These are phyloP conservation scores for Phaeophleospora eucalypticola DNA, from an alignment of 2,329 filamentous ascomycete species.

Conservation along the genomic window DNA sequence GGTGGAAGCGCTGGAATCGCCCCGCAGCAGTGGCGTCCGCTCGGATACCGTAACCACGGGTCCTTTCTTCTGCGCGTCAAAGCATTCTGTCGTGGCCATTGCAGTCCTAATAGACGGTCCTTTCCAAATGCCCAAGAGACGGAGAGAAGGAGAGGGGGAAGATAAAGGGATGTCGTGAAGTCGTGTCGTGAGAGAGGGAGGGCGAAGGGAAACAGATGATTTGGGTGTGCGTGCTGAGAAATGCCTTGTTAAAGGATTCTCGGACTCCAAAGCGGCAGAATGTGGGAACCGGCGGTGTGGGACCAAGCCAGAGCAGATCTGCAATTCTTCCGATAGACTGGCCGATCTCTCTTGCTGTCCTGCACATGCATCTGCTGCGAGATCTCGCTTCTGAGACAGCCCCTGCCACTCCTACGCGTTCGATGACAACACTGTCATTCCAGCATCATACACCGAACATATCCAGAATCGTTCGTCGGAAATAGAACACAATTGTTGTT, in stretches of 20 bases:
- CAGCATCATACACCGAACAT: too few species aligned
- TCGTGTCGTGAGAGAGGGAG: background rate
- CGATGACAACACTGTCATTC: too few species aligned
- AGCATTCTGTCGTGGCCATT: background rate
- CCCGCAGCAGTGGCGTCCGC: background rate
- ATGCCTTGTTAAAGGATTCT: too few species aligned
- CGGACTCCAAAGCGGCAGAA: background rate
- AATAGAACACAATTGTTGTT: too few species aligned
- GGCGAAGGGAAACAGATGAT: background rate
- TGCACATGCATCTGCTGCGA: too few species aligned
- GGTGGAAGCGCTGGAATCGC: background rate
- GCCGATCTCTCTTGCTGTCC: too few species aligned
- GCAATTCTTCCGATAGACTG: background rate
- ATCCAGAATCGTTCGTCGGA: too few species aligned
- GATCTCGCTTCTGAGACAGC: background rate
- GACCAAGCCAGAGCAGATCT: background rate
- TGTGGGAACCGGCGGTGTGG: background rate
- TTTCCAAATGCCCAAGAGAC: too few species aligned
- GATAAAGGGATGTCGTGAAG: too few species aligned
- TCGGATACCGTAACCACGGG: background rate
- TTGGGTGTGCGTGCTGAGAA: too few species aligned
- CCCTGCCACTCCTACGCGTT: too few species aligned
- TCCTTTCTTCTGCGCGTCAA: background rate
- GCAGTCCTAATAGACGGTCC: background rate
- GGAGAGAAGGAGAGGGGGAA: too few species aligned